phyloP scores from a whole-genome alignment of 805 yeast genomes.

The Wickerhamomyces rabaulensis region DNA sequence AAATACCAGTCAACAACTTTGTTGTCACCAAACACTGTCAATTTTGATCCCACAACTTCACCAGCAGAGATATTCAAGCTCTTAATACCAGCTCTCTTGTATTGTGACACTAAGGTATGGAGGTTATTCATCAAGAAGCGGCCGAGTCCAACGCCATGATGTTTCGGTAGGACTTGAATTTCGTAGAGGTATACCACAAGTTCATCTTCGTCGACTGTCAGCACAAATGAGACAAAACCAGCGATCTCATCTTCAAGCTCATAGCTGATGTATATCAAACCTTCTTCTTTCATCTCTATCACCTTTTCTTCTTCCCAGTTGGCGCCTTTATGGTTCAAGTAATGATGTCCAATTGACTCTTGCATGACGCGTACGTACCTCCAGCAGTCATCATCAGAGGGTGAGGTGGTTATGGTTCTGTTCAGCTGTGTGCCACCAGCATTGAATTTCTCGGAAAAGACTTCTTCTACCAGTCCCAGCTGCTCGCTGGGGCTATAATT shows the following conservation, averaged over 20 bases:
- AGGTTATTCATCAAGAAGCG: constrained; percentile 30
- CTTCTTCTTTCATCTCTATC: constrained; percentile 35
- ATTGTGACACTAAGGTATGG: constrained; percentile 26
- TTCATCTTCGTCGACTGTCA: constrained; percentile 34
- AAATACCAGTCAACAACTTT: constrained; percentile 40
- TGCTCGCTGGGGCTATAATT: not conserved
- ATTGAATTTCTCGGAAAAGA: not conserved
- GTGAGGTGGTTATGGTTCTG: not conserved
- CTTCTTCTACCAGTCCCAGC: not conserved
- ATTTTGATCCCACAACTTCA: constrained; percentile 15
- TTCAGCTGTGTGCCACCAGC: not conserved
- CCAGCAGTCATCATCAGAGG: not conserved
- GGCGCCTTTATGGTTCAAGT: constrained; percentile 12
- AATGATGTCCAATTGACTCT: constrained; percentile 14
- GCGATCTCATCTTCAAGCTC: constrained; percentile 15
- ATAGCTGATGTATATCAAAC: constrained; percentile 13
- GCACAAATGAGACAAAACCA: constrained; percentile 43
- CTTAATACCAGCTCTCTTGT: constrained; percentile 8
- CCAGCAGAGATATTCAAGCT: not conserved
- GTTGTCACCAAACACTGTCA: constrained; percentile 51
- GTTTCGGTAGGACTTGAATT: constrained; percentile 38
- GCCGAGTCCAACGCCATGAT: constrained; percentile 36
- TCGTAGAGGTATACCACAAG: constrained; percentile 50
- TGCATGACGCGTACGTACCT: constrained; percentile 9
- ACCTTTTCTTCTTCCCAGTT: constrained; percentile 31